Percentiles rank a stretch among this genome's conserved stretches.
phyloP scores from a whole-genome alignment of 2,329 filamentous ascomycete genomes.

The Xylaria digitata region DNA sequence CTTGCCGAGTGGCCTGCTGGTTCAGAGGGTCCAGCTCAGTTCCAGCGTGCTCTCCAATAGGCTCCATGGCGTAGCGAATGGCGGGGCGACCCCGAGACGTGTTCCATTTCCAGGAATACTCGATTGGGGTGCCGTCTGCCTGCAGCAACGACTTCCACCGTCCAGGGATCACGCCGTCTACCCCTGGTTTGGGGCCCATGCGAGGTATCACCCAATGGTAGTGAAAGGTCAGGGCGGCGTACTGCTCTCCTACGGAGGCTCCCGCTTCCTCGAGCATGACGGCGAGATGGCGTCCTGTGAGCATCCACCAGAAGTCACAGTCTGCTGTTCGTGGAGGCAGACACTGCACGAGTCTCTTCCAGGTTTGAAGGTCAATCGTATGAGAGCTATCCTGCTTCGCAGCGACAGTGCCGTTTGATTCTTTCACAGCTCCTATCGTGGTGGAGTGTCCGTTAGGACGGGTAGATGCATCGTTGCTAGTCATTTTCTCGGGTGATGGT shows the following conservation, averaged over 20 bases:
- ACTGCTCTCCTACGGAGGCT: conserved; percentile 28
- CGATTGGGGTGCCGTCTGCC: too few relatives aligned
- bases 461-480: conserved; percentile 1
- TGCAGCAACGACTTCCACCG: neutral
- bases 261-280: conserved; percentile 28
- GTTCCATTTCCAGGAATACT: too few relatives aligned
- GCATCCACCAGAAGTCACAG: conserved; percentile 30
- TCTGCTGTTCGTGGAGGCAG: conserved; percentile 24
- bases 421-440: conserved; percentile 2
- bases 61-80: too few relatives aligned
- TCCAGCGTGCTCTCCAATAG: too few relatives aligned
- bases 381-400: conserved; percentile 5
- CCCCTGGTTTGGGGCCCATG: conserved; percentile 30
- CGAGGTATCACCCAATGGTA: conserved; percentile 31
- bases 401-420: neutral
- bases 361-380: conserved; percentile 2
- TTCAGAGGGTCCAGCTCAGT: conserved; percentile 1
- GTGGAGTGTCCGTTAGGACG: conserved; percentile 3
- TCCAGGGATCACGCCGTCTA: conserved; percentile 16
- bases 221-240: conserved; percentile 27
- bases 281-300: conserved; percentile 29
- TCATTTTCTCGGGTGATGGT: neutral
- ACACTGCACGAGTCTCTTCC: conserved; percentile 25
- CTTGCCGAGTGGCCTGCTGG: conserved; percentile 10
- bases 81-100: too few relatives aligned